Evolutionary conservation across 352 stramenopile species (phyloP), one percentile per base, ranked within the genome.

Genomic region (Chrysophaeum taylorii): DNA sequence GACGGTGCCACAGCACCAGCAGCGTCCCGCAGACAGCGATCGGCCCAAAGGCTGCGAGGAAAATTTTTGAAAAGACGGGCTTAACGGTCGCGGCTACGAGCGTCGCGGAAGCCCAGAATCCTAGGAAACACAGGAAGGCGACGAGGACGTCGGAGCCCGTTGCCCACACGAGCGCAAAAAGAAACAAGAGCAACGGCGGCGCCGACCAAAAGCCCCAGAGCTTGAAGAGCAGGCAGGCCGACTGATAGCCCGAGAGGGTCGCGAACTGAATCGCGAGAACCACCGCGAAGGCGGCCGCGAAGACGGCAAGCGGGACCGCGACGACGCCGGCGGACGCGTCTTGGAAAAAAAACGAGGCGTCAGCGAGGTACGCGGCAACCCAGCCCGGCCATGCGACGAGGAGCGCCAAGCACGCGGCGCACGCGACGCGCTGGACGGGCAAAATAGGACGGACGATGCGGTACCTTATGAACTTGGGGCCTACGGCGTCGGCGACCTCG

Each of bases 401-500:
- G 15, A 66, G 9, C 0, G 12, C 18, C 2, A 66, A 25, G 1
- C 25, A 9, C 2, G 33, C 23, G 31, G 33, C 57, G 18, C 5
- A 42, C 2, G 45, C 5, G n/a, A 66, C 29, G 23, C 45, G 57
- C 21, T 66, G 57, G 12, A 66, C 2, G 2, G 14, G 33, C 2
- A 36, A 33, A 2, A 66, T 33, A 2, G 33, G 5, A 9, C 7
- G 57, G 23, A 23, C 5, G 57, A 66, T 43, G 5, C 57, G 57
- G 36, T 43, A 66, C 33, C 57, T 2, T 9, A 66, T 66, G 2
- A 21, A 2, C 12, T 7, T 1, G 9, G 31, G 9, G 5, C 29
- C 33, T 9, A 66, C 57, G 57, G 57, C 57, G 57, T 66, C 57
- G 57, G 57, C 57, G 33, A 7, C 14, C 57, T 66, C 57, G 33